Conservation (phyloP, 83 land plant genomes). For the Thuja plicata region DNA sequence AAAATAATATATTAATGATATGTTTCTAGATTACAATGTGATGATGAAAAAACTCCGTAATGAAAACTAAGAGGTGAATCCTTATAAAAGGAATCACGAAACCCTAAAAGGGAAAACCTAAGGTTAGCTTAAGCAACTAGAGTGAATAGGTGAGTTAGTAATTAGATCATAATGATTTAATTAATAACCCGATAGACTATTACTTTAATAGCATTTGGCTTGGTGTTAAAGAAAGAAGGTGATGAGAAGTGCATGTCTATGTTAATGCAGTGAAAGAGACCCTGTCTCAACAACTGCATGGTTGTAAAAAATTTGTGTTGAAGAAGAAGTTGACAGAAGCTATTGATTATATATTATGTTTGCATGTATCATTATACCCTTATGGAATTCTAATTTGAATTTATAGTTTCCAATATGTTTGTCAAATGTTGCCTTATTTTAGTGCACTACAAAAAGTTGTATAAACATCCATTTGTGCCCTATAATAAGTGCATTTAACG, state of each 20-base stretch:
- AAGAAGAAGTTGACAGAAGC: constrained; percentile 68
- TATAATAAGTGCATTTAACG: not conserved
- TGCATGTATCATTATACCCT: not conserved
- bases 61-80: too few relatives aligned
- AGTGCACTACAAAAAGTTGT: not conserved
- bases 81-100: too few relatives aligned
- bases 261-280: constrained; percentile 85
- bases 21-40: too few relatives aligned
- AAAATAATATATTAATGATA: too few relatives aligned
- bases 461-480: not conserved
- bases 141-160: too few relatives aligned
- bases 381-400: not conserved
- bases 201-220: too few relatives aligned
- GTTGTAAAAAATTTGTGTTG: constrained; percentile 51
- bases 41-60: too few relatives aligned
- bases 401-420: not conserved
- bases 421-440: not conserved
- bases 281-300: constrained; percentile 74
- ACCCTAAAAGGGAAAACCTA: too few relatives aligned
- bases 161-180: too few relatives aligned
- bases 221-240: constrained; percentile 76
- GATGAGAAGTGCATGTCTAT: constrained; percentile 81
- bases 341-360: constrained; percentile 9
- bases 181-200: too few relatives aligned
- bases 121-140: too few relatives aligned